Evolutionary conservation across 2,329 filamentous ascomycete genomes (phyloP), one percentile per base, ranked within the genome.

Genomic region (Aspergillus fischeri): DNA sequence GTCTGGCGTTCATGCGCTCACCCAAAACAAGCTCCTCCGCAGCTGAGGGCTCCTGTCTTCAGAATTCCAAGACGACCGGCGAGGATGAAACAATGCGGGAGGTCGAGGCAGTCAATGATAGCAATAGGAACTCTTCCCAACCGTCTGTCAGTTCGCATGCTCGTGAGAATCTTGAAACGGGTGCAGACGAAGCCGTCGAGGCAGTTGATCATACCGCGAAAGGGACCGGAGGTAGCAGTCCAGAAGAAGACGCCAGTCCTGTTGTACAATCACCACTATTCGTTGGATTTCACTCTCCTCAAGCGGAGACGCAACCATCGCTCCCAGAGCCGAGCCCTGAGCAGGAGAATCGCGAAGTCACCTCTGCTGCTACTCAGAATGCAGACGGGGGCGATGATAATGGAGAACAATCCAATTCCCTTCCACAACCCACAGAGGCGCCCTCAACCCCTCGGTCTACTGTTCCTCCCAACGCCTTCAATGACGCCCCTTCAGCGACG

Each of bases 1-100:
- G 53, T 58, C 58, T 64, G 52, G 57, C 57, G 56, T 58, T 55
- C 60, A 59, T 60, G 57, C 65, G 66, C 70, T 73, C 61, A 72
- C 68, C 56, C 58, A 57, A 59, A 7, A 60, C 52, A 70, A 69
- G 69, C 67, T 61, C 66, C 55, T 63, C 64, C 57, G 65, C 65
- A 68, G 57, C 61, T 49, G 62, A 65, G 53, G 65, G 67, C 52
- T 32, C 45, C 25, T 63, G 59, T 54, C 61, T 65, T 60, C 66
- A 60, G 53, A 66, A 61, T 35, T 50, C 60, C 41, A 63, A 59
- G 35, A 45, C 59, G 48, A 38, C 54, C 51, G 50, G 21, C 29
- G 54, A 57, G 27, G 44, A 47, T 25, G 44, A 47, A 6, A 14
- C 24, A 11, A 47, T 47, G 44, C 11, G 24, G 7, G 44, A 14